Evolutionary conservation across 2,329 filamentous ascomycete genomes (phyloP).

Genomic region (Colletotrichum gloeosporioides): DNA sequence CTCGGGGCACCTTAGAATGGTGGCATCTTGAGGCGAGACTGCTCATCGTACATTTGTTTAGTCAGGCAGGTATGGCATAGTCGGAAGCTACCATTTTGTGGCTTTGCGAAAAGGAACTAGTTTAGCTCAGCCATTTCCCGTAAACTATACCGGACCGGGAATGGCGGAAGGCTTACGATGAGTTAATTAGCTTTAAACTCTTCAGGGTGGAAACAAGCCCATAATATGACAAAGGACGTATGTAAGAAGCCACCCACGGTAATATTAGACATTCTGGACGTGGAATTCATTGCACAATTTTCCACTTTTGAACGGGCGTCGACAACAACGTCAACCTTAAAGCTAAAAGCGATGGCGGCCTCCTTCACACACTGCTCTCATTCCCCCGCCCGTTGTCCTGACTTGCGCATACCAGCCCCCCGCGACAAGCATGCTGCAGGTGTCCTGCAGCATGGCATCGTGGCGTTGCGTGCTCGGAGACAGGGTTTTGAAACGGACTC

Average conservation of each 20-base stretch:
- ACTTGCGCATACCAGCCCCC: background rate
- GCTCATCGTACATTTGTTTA: background rate
- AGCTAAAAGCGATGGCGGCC: background rate
- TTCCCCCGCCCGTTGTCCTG: background rate
- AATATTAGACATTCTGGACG: fast-evolving
- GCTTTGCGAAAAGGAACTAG: background rate
- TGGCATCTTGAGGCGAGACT: background rate
- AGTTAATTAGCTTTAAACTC: background rate
- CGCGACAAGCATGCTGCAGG: background rate
- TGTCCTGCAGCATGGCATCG: background rate
- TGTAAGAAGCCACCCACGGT: background rate
- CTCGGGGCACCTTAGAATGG: background rate
- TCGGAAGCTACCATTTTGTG: fast-evolving
- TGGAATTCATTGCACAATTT: background rate
- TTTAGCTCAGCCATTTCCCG: background rate
- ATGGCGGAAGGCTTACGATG: background rate
- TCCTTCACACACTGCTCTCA: background rate
- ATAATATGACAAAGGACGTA: background rate
- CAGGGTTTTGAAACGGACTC: background rate
- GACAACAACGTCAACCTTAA: background rate
- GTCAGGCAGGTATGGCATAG: background rate
- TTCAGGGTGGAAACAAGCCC: background rate
- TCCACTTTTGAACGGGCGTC: background rate
- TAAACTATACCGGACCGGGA: background rate
- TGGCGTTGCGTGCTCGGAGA: background rate